These are phyloP conservation scores for Actinomortierella wolfii DNA, from an alignment of 371 early-diverging fungal species.

Conservation along the genomic window DNA sequence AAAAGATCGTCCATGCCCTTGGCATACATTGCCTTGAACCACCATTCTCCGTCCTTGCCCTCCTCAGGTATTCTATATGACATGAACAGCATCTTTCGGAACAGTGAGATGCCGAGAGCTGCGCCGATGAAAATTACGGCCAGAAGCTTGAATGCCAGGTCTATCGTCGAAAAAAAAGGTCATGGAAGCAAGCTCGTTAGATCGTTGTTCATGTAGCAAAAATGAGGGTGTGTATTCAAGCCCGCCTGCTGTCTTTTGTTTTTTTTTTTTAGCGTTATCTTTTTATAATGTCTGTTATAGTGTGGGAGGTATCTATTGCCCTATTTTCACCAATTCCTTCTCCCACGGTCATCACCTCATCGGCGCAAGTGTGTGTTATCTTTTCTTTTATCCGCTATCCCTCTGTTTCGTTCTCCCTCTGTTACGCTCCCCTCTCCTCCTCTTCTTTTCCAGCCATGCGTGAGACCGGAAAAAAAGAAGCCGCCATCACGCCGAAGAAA, in stretches of 20 bases:
- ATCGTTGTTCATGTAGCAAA: neutral
- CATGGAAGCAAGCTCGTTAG: neutral
- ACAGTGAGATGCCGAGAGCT: slow-evolving; percentile 13
- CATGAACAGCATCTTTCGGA: slow-evolving; percentile 26
- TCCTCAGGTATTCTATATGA: slow-evolving; percentile 9
- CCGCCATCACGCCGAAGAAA: too few relatives aligned
- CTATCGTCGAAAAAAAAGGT: slow-evolving; percentile 6
- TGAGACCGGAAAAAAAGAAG: too few relatives aligned
- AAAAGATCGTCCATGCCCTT: slow-evolving; percentile 56
- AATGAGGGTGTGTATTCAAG: neutral
- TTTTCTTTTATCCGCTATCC: too few relatives aligned
- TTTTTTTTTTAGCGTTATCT: neutral
- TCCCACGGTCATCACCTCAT: too few relatives aligned
- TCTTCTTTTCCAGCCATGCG: too few relatives aligned
- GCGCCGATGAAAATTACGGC: slow-evolving; percentile 24
- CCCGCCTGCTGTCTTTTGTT: neutral
- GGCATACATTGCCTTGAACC: slow-evolving; percentile 42
- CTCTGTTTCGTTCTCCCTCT: too few relatives aligned
- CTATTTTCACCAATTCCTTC: too few relatives aligned
- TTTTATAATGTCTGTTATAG: neutral
- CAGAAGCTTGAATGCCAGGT: slow-evolving; percentile 27
- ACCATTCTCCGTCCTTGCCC: slow-evolving; percentile 18
- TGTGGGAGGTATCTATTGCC: neutral
- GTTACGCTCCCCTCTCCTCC: too few relatives aligned
- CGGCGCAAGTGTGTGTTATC: too few relatives aligned